These are phyloP conservation scores for Blastocystis sp. DNA, from an alignment of 352 stramenopile genomes.

Conservation along the genomic window DNA sequence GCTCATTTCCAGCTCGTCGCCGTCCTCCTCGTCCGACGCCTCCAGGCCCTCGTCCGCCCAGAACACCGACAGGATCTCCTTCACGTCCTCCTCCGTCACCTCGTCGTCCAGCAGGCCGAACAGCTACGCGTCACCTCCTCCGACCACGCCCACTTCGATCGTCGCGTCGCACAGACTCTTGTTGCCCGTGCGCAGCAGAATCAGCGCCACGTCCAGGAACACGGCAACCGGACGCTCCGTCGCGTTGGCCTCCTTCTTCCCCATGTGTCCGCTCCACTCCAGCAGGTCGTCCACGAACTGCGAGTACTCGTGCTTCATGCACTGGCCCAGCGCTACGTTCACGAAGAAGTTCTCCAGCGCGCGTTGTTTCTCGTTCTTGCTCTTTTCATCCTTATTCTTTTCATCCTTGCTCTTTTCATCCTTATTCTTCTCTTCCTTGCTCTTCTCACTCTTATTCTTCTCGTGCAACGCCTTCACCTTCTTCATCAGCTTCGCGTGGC, in stretches of 20 bases:
- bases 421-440: not conserved
- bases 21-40: conserved; percentile 5
- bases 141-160: no score
- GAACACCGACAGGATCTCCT: conserved; percentile 28
- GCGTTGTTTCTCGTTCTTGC: not conserved
- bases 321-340: conserved; percentile 20
- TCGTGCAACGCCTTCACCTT: conserved; percentile 1
- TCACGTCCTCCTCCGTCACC: conserved; percentile 46
- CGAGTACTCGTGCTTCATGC: conserved; percentile 34
- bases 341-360: conserved; percentile 11
- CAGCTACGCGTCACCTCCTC: no score
- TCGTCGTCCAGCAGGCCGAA: conserved; percentile 19
- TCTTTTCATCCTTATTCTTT: not conserved
- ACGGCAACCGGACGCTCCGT: conserved; percentile 34
- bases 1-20: conserved; percentile 14
- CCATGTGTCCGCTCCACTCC: conserved; percentile 12
- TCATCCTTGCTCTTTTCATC: not conserved
- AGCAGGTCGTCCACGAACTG: conserved; percentile 35
- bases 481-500: not conserved
- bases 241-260: not conserved
- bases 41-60: conserved; percentile 45
- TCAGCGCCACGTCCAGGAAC: conserved; percentile 44
- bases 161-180: conserved; percentile 15
- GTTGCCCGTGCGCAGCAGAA: conserved; percentile 31
- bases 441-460: not conserved